Base-by-base conservation (phyloP, 805 yeast species). In the Blastobotrys parvus region DNA sequence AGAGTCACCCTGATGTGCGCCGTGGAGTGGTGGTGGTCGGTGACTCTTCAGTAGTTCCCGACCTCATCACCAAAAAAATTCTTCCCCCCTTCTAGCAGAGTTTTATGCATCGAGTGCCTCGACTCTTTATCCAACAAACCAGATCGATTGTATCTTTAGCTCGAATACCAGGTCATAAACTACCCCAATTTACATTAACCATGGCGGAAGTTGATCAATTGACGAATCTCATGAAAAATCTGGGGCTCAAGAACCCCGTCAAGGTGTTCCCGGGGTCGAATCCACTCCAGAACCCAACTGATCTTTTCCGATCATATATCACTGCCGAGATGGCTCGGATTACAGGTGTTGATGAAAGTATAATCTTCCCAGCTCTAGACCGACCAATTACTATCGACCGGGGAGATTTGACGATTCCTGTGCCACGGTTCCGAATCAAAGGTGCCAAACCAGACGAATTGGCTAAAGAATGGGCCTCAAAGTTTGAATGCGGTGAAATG, bases 391-490 rank as follows among this genome's bases (percentile, higher is more conserved):
- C 88, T 33, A 67, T 83, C 53, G 96, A 88, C 47, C 82, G 90
- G 58, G 98, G 97, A 59, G 98, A 92, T 63, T 72, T 92, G 56
- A 74, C 90, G 48, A 77, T 90, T 43, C 97, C 98, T 35, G 72
- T 92, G 35, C 98, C 97, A 55, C 79, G 97, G 62, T 69, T 82
- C 56, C 76, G 95, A 56, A 74, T 90, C 62, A 83, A 87, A 54
- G 78, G 84, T 51, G 90, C 90, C 50, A 82, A 87, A 58, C 86
- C 90, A 47, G 83, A 80, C 60, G 78, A 72, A 43, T 61, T 81
- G 45, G 89, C 92, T 23, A 59, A 61, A 34, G 84, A 88, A 57
- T 81, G 95, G 83, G 83, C 94, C 23, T 74, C 64, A 45, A 72
- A 75, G 47, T 85, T 90, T 67, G 83, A 88, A 50, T 73, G 74